A percentile compares a stretch with the other conserved stretches of the same genome.
These are phyloP conservation scores for Cadophora sp. DNA, from an alignment of 2,329 filamentous ascomycete species.

Conservation along the genomic window DNA sequence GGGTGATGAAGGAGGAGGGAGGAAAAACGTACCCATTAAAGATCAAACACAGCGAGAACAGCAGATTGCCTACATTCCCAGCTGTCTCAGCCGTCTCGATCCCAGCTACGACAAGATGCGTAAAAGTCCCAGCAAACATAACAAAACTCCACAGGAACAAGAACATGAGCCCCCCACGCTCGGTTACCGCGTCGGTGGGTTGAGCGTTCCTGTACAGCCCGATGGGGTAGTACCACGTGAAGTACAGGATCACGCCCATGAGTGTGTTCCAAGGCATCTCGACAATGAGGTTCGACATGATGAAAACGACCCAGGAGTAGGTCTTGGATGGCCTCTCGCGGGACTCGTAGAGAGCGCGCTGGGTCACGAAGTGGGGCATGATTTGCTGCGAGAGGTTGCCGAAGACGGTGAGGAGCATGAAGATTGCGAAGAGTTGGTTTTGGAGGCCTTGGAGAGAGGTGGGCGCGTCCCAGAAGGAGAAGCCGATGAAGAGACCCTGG, in stretches of 20 bases:
- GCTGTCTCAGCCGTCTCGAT: slow-evolving; percentile 78
- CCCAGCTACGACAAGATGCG: slow-evolving; percentile 78
- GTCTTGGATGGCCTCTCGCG: slow-evolving; percentile 80
- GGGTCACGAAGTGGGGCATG: slow-evolving; percentile 71
- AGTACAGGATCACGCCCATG: slow-evolving; percentile 76
- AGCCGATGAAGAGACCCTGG: slow-evolving; percentile 68
- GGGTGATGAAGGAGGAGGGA: not conserved
- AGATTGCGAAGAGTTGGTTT: slow-evolving; percentile 76
- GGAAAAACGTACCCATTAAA: slow-evolving; percentile 61
- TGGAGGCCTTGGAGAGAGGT: slow-evolving; percentile 69
- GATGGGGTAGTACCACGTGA: slow-evolving; percentile 87
- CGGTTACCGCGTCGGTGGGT: slow-evolving; percentile 62
- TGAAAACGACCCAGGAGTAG: slow-evolving; percentile 74
- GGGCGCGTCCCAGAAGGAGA: slow-evolving; percentile 71
- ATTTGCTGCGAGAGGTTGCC: slow-evolving; percentile 80
- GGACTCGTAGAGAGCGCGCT: slow-evolving; percentile 64
- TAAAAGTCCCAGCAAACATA: slow-evolving; percentile 82
- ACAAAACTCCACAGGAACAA: slow-evolving; percentile 78
- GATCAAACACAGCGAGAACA: slow-evolving; percentile 76
- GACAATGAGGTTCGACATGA: slow-evolving; percentile 77
- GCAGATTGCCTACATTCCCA: slow-evolving; percentile 77
- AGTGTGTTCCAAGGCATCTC: slow-evolving; percentile 84
- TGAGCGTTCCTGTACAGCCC: slow-evolving; percentile 72
- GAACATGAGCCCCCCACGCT: slow-evolving; percentile 82
- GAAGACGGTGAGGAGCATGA: slow-evolving; percentile 77